Evolutionary conservation across 2,329 filamentous ascomycete genomes (phyloP).

Genomic region (Apiospora kogelbergensis): DNA sequence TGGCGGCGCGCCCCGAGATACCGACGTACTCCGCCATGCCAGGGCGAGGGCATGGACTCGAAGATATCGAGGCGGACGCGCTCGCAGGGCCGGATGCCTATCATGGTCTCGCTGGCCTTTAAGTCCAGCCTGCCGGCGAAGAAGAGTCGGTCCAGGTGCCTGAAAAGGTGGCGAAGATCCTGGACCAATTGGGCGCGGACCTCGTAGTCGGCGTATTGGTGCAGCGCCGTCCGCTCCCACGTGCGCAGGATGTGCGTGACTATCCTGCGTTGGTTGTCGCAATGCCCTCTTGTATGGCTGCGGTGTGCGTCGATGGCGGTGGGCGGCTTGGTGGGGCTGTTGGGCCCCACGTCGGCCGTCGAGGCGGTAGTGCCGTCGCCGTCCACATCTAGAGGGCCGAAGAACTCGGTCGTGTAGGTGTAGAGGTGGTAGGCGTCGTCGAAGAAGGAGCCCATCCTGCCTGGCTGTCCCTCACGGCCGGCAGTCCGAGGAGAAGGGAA

Average conservation of each 20-base stretch:
- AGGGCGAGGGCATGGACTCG: neutral
- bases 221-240: constrained; percentile 1
- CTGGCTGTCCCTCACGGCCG: neutral
- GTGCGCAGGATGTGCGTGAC: neutral
- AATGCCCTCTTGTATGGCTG: neutral
- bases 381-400: neutral
- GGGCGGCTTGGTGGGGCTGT: neutral
- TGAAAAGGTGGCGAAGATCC: neutral
- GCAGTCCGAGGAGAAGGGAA: neutral
- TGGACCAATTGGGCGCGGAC: neutral
- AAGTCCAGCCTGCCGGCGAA: neutral
- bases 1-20: neutral
- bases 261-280: neutral
- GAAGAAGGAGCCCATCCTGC: neutral
- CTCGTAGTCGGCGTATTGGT: neutral
- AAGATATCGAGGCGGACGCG: neutral
- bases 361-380: neutral
- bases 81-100: neutral
- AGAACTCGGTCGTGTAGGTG: neutral
- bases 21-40: neutral
- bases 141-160: neutral
- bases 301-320: neutral
- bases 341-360: neutral
- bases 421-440: neutral
- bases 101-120: neutral